Conservation (phyloP, 371 early-diverging fungal species). For the Mortierella sp. region DNA sequence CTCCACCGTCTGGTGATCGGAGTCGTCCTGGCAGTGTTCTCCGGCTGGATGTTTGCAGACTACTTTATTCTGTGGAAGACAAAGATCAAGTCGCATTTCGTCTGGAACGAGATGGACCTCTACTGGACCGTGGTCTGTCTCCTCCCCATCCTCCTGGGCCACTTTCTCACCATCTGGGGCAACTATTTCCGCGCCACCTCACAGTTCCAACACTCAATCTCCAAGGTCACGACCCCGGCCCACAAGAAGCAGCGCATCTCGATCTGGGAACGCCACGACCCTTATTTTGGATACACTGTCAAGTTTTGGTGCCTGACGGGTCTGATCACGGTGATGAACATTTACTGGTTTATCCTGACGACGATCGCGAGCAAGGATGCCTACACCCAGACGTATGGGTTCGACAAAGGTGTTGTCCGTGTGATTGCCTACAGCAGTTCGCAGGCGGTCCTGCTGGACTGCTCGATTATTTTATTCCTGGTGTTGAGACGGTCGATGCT, state of each 20-base stretch:
- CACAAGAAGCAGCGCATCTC: conserved; percentile 27
- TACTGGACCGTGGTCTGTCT: conserved; percentile 48
- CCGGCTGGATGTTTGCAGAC: conserved; percentile 36
- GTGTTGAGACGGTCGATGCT: conserved; percentile 50
- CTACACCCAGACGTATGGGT: conserved; percentile 11
- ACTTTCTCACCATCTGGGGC: conserved; percentile 53
- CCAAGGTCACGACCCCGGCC: conserved; percentile 32
- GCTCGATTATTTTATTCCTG: conserved; percentile 46
- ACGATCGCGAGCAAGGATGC: conserved; percentile 1
- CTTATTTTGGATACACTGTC: conserved; percentile 22
- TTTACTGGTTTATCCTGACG: conserved; percentile 43
- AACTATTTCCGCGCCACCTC: conserved; percentile 43
- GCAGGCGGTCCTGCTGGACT: conserved; percentile 40
- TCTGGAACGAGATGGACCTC: conserved; percentile 32
- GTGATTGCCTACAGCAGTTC: conserved; percentile 33
- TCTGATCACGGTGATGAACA: conserved; percentile 23
- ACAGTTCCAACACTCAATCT: conserved; percentile 38
- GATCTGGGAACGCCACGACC: conserved; percentile 48
- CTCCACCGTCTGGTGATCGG: conserved; percentile 23
- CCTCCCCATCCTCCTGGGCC: conserved; percentile 41
- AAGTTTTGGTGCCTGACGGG: conserved; percentile 30
- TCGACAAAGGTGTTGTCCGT: not conserved
- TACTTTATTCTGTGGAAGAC: conserved; percentile 29
- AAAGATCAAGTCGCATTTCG: conserved; percentile 24
- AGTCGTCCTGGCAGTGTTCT: conserved; percentile 23